Evolutionary conservation across 495 filamentous ascomycete genomes (phyloP).

Genomic region (Penicillium bialowiezense): DNA sequence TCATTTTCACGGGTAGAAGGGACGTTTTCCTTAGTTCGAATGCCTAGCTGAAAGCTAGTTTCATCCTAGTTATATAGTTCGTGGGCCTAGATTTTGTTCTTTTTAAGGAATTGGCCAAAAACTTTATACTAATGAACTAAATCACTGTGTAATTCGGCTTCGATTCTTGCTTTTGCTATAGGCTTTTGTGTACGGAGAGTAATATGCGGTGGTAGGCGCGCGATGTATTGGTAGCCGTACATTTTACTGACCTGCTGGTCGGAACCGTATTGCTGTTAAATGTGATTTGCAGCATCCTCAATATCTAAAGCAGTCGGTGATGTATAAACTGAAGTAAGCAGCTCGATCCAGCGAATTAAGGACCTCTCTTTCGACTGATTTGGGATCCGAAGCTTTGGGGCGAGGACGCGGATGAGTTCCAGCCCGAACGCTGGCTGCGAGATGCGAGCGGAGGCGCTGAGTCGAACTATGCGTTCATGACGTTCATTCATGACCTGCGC

Average conservation of each 20-base stretch:
- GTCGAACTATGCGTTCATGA: no score
- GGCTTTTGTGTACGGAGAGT: not conserved
- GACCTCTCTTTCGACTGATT: not conserved
- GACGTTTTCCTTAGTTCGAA: not conserved
- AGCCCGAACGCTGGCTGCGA: no score
- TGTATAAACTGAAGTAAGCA: not conserved
- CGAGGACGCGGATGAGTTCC: no score
- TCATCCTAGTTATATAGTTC: conserved; percentile 3
- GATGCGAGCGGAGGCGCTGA: no score
- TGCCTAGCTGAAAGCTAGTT: not conserved
- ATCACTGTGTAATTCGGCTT: not conserved
- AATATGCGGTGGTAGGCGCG: not conserved
- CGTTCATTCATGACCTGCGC: no score
- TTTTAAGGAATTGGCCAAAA: conserved; percentile 7
- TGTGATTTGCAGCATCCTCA: not conserved
- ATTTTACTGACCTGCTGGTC: not conserved
- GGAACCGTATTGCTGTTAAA: not conserved
- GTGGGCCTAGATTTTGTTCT: not conserved
- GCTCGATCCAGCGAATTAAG: not conserved
- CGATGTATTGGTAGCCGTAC: not conserved
- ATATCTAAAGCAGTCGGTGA: not conserved
- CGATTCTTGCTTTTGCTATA: not conserved
- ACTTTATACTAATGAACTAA: not conserved
- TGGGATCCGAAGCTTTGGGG: no score
- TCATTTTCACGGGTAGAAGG: not conserved